Base-by-base conservation (phyloP, 2,329 filamentous ascomycete genomes). In the Aspergillus unguis region DNA sequence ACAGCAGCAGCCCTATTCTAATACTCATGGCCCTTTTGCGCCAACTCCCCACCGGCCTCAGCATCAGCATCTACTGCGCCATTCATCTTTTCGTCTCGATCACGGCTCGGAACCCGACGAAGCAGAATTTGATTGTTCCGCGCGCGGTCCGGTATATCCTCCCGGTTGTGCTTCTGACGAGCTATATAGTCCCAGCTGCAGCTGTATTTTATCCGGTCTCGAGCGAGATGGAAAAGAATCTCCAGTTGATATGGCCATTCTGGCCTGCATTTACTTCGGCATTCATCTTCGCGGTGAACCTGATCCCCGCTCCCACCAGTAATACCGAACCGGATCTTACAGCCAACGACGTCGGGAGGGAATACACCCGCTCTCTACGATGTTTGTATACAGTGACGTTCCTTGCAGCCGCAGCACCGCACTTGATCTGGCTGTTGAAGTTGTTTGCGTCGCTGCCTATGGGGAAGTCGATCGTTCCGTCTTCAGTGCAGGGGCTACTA, bases 381-480 rank as follows among this genome's bases (percentile, higher is more conserved):
- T 3, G n/a, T 7, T 7, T 17, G 6, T 37, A 37, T 17, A 17
- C 10, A 7, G 10, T 37, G 1, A n/a, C 10, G 3, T 17, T 37
- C 0, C 3, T 37, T 6, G 23, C 35, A 8, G n/a, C 35, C n/a
- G 35, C 35, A 11, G 2, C 23, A 5, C 35, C 35, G 11, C 17
- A 37, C n/a, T 17, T 37, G 5, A 37, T 32, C 31, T 32, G 4
- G 6, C 5, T 1, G 7, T 37, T 17, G n/a, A 7, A 2, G 4
- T 37, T 6, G 1, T 7, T 5, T 17, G 8, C n/a, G 35, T 7
- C 6, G 4, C 3, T 2, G 6, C n/a, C 7, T 17, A 6, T 3
- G 11, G 9, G n/a, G 4, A 0, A 2, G n/a, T 25, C 3, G 0
- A 2, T n/a, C 7, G 1, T 3, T 2, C n/a, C 9, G 17, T 17